Evolutionary conservation across 176 grass and related monocot species (phyloP).

Genomic region (Bromus sterilis): DNA sequence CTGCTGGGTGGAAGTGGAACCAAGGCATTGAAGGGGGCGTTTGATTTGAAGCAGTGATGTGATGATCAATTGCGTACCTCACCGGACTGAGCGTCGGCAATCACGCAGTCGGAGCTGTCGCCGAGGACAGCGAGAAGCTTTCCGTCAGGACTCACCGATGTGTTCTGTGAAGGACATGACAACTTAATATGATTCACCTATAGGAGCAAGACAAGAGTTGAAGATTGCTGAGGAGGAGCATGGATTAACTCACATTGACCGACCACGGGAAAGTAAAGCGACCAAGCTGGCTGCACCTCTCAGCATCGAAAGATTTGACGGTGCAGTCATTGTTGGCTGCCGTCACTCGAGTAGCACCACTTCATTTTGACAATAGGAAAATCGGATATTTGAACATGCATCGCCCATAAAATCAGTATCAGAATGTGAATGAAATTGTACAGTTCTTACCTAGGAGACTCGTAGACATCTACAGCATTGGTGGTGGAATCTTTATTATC

Average conservation of each 20-base stretch:
- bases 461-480: conserved; percentile 54
- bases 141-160: conserved; percentile 52
- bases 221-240: neutral
- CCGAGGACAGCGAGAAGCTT: conserved; percentile 68
- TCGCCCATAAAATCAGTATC: neutral
- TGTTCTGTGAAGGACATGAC: conserved; percentile 22
- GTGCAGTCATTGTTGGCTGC: conserved; percentile 49
- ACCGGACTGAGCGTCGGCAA: conserved; percentile 59
- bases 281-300: conserved; percentile 32
- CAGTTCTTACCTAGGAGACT: conserved; percentile 46
- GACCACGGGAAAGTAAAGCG: conserved; percentile 46
- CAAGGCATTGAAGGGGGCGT: neutral
- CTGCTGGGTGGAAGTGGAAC: neutral
- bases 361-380: conserved; percentile 2
- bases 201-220: neutral
- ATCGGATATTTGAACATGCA: neutral
- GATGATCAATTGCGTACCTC: conserved; percentile 26
- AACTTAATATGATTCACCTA: neutral
- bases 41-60: neutral
- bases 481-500: conserved; percentile 54
- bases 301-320: conserved; percentile 40
- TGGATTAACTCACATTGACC: conserved; percentile 49
- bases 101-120: conserved; percentile 51
- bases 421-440: neutral
- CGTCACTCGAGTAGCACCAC: conserved; percentile 47